Base-by-base conservation (phyloP, 2,329 filamentous ascomycete genomes). In the Chaetomium strumarium region DNA sequence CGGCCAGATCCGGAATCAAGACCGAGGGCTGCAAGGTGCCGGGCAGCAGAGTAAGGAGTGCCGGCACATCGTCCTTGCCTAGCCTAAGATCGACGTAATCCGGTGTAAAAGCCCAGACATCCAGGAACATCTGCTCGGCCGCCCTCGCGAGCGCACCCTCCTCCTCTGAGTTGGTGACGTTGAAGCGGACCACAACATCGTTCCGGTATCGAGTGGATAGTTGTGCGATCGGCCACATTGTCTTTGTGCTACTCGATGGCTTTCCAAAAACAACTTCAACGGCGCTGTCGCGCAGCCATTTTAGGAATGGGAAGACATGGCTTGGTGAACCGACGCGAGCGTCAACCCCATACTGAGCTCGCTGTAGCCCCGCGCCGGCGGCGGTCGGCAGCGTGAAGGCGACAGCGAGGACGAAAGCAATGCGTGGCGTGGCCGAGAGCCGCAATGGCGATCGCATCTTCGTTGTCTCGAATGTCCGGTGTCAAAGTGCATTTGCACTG, bases 121-220 rank as follows among this genome's bases (percentile, higher is more conserved):
- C 93, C 39, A 97, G 75, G 62, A 93, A 86, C 20, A 96, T 78
- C 16, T 83, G 81, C 55, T 86, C 78, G 1, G 84, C 78, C 3
- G 89, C 90, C 52, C 86, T 79, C n/a, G 84, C 78, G 51, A 96
- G 73, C 1, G 85, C 85, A 33, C 72, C 70, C 53, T 88, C 84
- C 64, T 95, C 88, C 17, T 83, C 77, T 3, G 76, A 69, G 24
- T 79, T 83, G 56, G 79, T 84, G 51, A 96, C 73, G 63, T 86
- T 89, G 76, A 97, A 96, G 37, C 93, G 84, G 57, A 97, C 73
- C 14, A 99, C 90, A n/a, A 96, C 77, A 68, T 96, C 85, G 57
- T 86, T 81, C 56, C 83, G 81, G 67, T 96, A 96, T 58, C 59
- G 66, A 54, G 62, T 58, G 64, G 55, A 58, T 49, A 61, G 51